phyloP scores from a whole-genome alignment of 1,284 basidiomycete species.

The Peniophora sp. region DNA sequence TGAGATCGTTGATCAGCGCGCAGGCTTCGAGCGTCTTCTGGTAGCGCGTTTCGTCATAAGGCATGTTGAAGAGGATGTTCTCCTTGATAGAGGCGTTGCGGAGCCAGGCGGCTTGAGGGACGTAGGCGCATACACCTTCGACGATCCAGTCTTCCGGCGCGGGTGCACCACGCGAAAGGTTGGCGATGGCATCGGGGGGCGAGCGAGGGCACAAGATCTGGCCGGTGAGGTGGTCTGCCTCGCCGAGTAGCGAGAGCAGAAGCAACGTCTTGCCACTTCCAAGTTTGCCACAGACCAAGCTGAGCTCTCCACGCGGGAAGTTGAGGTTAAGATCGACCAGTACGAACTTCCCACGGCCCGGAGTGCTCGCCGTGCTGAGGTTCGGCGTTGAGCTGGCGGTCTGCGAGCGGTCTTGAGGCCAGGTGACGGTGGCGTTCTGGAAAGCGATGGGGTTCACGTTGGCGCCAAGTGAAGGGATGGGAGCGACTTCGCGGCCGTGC shows the following conservation, averaged over 20 bases:
- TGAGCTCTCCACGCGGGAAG: constrained; percentile 74
- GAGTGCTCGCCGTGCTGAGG: constrained; percentile 62
- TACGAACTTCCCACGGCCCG: constrained; percentile 64
- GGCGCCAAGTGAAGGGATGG: constrained; percentile 48
- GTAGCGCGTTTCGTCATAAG: constrained; percentile 75
- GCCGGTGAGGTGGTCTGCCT: constrained; percentile 80
- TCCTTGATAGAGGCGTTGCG: constrained; percentile 91
- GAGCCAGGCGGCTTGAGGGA: constrained; percentile 88
- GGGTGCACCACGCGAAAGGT: constrained; percentile 33
- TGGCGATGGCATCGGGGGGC: constrained; percentile 70
- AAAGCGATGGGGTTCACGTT: constrained; percentile 60
- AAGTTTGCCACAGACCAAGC: constrained; percentile 76
- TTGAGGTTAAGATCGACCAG: constrained; percentile 73
- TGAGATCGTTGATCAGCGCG: constrained; percentile 71
- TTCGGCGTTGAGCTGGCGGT: constrained; percentile 27
- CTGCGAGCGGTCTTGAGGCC: constrained; percentile 68
- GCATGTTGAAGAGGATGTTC: constrained; percentile 88
- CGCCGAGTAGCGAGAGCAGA: constrained; percentile 79
- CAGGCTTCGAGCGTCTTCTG: constrained; percentile 70
- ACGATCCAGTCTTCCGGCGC: constrained; percentile 69
- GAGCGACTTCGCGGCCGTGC: constrained; percentile 58
- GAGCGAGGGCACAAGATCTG: constrained; percentile 79
- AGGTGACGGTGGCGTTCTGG: constrained; percentile 81
- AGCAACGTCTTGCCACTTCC: constrained; percentile 83
- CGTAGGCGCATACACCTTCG: constrained; percentile 77